Percentiles rank a stretch among this genome's conserved stretches.
Evolutionary conservation across 129 eudicot species (phyloP).

Genomic region (Oenanthe sinensis): DNA sequence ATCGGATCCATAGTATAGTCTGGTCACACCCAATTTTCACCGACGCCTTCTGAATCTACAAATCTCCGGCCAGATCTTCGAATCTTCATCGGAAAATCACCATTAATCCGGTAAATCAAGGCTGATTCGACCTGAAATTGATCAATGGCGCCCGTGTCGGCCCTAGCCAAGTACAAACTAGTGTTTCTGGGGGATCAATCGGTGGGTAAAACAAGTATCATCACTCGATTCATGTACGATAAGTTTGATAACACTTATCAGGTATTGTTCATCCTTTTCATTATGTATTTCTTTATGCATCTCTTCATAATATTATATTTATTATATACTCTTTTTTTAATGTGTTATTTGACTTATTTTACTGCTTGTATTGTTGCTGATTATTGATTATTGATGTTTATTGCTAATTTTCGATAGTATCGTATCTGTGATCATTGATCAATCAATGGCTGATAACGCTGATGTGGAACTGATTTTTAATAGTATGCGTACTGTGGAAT

Average conservation of each 20-base stretch:
- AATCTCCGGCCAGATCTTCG: constrained; percentile 36
- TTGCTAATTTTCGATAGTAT: neutral
- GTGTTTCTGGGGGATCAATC: constrained; percentile 84
- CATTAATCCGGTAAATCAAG: neutral
- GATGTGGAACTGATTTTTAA: neutral
- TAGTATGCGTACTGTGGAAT: neutral
- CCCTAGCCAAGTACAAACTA: constrained; percentile 71
- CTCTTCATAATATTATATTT: too few species aligned
- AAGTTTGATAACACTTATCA: constrained; percentile 77
- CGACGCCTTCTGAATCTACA: constrained; percentile 9
- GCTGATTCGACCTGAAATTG: constrained; percentile 11
- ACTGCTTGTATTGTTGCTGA: neutral
- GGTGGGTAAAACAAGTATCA: constrained; percentile 76
- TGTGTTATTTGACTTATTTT: neutral
- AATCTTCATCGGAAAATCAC: constrained; percentile 24
- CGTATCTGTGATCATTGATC: too few species aligned
- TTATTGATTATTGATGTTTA: neutral
- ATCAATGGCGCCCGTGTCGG: constrained; percentile 71
- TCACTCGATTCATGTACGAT: constrained; percentile 75
- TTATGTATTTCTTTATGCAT: neutral
- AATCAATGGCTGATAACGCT: too few species aligned
- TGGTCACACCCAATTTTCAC: neutral
- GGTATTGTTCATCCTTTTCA: constrained; percentile 22
- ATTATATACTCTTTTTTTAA: neutral
- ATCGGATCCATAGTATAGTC: too few species aligned